Conservation (phyloP, 208 protist species). For the Leishmania arabica region DNA sequence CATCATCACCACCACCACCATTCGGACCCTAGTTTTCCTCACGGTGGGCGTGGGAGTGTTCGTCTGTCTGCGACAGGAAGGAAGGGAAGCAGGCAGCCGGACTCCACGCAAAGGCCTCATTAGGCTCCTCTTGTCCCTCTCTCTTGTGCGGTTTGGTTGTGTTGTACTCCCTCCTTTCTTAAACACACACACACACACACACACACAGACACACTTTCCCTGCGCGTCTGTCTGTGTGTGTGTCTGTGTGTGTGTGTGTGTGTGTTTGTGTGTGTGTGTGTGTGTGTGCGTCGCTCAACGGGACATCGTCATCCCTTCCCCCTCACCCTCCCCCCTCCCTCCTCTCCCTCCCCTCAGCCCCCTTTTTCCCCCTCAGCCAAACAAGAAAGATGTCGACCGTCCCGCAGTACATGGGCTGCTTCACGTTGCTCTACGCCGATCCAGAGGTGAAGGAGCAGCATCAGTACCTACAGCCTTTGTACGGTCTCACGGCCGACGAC, state of each 20-base stretch:
- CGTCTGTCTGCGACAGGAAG: neutral
- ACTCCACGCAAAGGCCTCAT: neutral
- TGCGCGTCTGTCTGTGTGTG: too few species aligned
- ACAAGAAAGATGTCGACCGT: constrained; percentile 1
- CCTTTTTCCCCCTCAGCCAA: neutral
- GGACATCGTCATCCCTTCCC: neutral
- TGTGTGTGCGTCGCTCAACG: neutral
- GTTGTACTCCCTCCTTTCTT: too few species aligned
- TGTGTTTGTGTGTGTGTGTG: neutral
- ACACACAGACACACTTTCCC: too few species aligned
- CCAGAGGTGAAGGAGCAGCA: constrained; percentile 25
- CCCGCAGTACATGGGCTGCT: constrained; percentile 20
- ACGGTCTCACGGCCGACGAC: constrained; percentile 36
- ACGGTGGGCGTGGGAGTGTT: neutral
- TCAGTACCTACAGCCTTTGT: constrained; percentile 36
- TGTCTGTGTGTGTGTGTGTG: too few species aligned
- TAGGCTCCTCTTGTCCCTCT: neutral
- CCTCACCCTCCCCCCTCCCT: too few species aligned
- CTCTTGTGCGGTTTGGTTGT: neutral
- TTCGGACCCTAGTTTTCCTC: neutral
- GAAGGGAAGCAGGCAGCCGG: neutral
- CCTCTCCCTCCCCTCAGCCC: neutral
- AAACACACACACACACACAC: too few species aligned
- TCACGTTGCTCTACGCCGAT: constrained; percentile 39
- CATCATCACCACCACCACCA: neutral